Conservation (phyloP, 768 basidiomycete genomes). For the Phlebiopsis gigantea region DNA sequence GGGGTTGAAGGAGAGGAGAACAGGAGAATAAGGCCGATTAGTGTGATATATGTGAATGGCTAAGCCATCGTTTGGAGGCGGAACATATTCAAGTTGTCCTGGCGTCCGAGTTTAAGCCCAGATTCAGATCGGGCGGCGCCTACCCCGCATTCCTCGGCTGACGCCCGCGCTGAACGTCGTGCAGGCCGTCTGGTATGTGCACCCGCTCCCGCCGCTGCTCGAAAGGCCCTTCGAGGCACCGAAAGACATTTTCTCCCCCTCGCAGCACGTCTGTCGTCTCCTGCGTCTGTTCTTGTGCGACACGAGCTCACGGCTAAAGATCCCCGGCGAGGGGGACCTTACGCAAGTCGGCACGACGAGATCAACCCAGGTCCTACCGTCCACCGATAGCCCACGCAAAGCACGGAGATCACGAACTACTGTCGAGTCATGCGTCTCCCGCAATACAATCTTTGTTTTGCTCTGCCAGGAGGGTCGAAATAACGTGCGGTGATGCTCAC, state of each 20-base stretch:
- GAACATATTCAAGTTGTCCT: neutral
- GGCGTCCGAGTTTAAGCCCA: neutral
- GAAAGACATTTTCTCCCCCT: neutral
- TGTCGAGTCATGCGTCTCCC: neutral
- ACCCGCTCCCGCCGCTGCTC: neutral
- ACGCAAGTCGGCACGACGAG: neutral
- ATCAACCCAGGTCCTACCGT: neutral
- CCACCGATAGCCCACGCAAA: neutral
- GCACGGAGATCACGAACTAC: neutral
- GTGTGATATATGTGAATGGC: neutral
- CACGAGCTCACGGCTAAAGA: neutral
- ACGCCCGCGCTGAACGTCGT: neutral
- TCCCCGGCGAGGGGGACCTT: neutral
- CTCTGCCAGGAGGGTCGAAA: too few relatives aligned
- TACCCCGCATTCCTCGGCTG: neutral
- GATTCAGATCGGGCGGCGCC: neutral
- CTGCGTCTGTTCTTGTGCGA: neutral
- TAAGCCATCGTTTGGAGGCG: neutral
- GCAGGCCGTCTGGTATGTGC: neutral
- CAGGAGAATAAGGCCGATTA: neutral
- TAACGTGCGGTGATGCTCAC: too few relatives aligned
- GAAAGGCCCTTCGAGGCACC: neutral
- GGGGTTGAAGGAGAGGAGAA: neutral
- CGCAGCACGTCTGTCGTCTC: neutral
- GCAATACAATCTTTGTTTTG: neutral